Conservation (phyloP, 345 rosid species). For the Geranium brycei region DNA sequence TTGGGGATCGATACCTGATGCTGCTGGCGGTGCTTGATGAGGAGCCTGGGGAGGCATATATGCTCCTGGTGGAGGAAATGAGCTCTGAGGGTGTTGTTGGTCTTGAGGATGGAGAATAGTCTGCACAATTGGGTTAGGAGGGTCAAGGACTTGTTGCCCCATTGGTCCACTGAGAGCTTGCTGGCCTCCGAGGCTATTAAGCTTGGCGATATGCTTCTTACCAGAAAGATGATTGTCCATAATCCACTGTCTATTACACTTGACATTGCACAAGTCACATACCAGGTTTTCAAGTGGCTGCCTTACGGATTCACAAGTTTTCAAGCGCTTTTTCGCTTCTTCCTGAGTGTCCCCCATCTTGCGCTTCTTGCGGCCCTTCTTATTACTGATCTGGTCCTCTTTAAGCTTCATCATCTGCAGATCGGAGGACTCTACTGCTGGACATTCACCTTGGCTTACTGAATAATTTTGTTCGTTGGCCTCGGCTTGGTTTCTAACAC, state of each 20-base stretch:
- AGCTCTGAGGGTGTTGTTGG: constrained; percentile 11
- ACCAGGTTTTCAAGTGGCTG: constrained; percentile 7
- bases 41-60: constrained; percentile 7
- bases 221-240: constrained; percentile 28
- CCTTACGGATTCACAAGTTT: background rate
- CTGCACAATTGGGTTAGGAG: constrained; percentile 17
- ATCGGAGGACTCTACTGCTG: constrained; percentile 1
- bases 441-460: no score
- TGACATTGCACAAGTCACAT: constrained; percentile 26
- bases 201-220: constrained; percentile 25
- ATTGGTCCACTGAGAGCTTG: constrained; percentile 17
- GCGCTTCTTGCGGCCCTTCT: no score
- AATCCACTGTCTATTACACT: constrained; percentile 23
- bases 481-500: constrained; percentile 4
- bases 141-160: constrained; percentile 26
- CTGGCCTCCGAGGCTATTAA: constrained; percentile 21
- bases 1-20: constrained; percentile 6
- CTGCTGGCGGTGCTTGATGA: background rate
- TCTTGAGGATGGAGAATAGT: constrained; percentile 8
- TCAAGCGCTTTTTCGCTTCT: constrained; percentile 7
- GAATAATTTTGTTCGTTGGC: constrained; percentile 1
- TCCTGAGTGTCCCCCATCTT: no score
- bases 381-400: no score
- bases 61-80: constrained; percentile 7
- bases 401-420: constrained; percentile 7